phyloP scores from a whole-genome alignment of 768 basidiomycete species.

The Heimioporus sp. region DNA sequence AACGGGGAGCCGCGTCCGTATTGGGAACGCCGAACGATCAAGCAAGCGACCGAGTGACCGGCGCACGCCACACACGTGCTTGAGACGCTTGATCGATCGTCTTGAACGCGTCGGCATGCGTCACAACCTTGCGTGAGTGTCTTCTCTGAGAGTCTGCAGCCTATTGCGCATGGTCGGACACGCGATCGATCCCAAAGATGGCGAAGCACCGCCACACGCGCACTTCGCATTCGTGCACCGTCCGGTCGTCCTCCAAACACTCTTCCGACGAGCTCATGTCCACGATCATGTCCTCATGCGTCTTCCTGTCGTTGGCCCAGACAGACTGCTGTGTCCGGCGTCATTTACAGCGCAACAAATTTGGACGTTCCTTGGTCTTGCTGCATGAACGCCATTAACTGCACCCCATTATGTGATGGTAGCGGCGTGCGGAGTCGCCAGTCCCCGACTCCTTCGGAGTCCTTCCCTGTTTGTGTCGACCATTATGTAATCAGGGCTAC shows the following conservation, averaged over 20 bases:
- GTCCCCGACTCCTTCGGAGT: no score
- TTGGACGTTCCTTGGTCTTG: constrained; percentile 52
- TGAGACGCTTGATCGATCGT: constrained; percentile 51
- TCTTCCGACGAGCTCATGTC: constrained; percentile 77
- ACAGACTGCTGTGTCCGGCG: constrained; percentile 65
- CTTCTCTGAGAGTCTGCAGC: constrained; percentile 81
- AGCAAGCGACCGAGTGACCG: no score
- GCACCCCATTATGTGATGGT: no score
- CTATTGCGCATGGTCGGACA: constrained; percentile 24
- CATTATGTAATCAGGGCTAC: no score
- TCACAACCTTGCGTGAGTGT: constrained; percentile 77
- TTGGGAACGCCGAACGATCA: no score
- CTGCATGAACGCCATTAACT: constrained; percentile 31
- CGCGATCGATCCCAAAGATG: background rate
- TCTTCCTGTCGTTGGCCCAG: constrained; percentile 79
- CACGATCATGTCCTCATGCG: constrained; percentile 77
- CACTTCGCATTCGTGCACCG: constrained; percentile 62
- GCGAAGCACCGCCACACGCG: constrained; percentile 54
- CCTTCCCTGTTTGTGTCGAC: no score
- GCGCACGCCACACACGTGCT: no score
- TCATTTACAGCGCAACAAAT: constrained; percentile 57
- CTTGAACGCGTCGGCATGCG: constrained; percentile 86
- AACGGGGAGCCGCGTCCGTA: no score
- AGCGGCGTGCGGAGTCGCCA: no score
- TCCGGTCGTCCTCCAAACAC: constrained; percentile 59